Base-by-base conservation (phyloP, 257 asterid genomes). In the Fraxinus pennsylvanica region DNA sequence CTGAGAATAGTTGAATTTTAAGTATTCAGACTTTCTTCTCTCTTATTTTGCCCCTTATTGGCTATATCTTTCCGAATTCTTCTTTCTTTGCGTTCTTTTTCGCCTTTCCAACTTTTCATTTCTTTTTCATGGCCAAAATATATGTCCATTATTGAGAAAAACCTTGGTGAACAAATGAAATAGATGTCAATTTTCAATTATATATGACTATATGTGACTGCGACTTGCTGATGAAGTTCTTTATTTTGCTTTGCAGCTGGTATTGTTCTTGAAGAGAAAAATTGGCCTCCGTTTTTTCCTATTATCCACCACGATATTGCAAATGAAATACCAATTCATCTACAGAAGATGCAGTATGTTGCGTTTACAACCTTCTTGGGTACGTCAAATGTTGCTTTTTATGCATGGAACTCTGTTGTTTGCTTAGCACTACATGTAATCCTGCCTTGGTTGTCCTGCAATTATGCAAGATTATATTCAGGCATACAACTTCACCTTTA, bases 211-310 rank as follows among this genome's bases (percentile, higher is more conserved):
- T 32, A 36, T 57, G 25, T 21, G 14, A 75, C 21, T 29, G 17
- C 65, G 45, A 73, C 17, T 78, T 36, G 21, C 63, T 57, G 47
- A 69, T 68, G 73, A 22, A 63, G 35, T 75, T 78, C 54, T 38
- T 76, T 66, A 45, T 73, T 35, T 81, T 77, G 76, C 81, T 68
- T 57, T 70, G 85, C 87, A 87, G 92, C 91, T 84, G 89, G 88
- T 33, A 82, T 84, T 83, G 93, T 89, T 79, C 79, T 91, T 74
- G 93, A 94, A 88, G 92, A 84, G 80, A 94, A 92, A 87, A 94
- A 94, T 66, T 94, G 97, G 98, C 98, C 97, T 78, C 95, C 98
- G 0, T 92, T 92, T 90, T 91, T 94, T 78, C 98, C 98, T 17
- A 90, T 94, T 41, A 94, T 94, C 76, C 98, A 94, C 83, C 97